Evolutionary conservation across 2,329 filamentous ascomycete species (phyloP).

Genomic region (Lachnellula willkommii): DNA sequence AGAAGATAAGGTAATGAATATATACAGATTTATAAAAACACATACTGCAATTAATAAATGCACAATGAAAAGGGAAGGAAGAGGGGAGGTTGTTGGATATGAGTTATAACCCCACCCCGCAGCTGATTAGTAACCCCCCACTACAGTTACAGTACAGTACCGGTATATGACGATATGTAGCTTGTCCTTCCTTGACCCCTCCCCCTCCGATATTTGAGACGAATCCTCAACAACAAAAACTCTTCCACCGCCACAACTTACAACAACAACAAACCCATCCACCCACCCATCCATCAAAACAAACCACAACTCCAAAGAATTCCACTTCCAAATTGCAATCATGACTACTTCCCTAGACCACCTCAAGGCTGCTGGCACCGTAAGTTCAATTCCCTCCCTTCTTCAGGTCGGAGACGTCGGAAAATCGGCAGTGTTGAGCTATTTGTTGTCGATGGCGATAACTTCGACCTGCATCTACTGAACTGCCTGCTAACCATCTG

Average conservation of each 20-base stretch:
- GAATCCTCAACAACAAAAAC: slow-evolving; percentile 14
- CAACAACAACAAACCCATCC: slow-evolving; percentile 4
- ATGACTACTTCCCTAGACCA: slow-evolving; percentile 94
- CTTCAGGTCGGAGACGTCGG: slow-evolving; percentile 10
- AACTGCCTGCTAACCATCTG: slow-evolving; percentile 15
- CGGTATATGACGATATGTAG: slow-evolving; percentile 9
- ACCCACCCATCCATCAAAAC: background rate
- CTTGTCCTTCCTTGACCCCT: background rate
- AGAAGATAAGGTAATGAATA: background rate
- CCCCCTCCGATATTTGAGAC: slow-evolving; percentile 1
- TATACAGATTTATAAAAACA: background rate
- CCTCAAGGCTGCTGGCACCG: slow-evolving; percentile 94
- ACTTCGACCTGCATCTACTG: background rate
- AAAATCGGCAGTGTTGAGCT: slow-evolving; percentile 9
- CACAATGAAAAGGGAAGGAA: too few species aligned
- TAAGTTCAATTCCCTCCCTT: slow-evolving; percentile 49
- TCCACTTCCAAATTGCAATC: slow-evolving; percentile 15
- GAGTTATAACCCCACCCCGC: too few species aligned
- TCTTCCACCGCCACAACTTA: slow-evolving; percentile 6
- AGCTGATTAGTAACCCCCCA: slow-evolving; percentile 13
- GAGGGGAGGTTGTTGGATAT: background rate
- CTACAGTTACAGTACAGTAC: background rate
- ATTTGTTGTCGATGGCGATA: slow-evolving; percentile 4
- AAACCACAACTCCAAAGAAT: background rate
- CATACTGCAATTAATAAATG: background rate